phyloP scores from a whole-genome alignment of 1,139 yeast species.

The Yamadazyma oceani region DNA sequence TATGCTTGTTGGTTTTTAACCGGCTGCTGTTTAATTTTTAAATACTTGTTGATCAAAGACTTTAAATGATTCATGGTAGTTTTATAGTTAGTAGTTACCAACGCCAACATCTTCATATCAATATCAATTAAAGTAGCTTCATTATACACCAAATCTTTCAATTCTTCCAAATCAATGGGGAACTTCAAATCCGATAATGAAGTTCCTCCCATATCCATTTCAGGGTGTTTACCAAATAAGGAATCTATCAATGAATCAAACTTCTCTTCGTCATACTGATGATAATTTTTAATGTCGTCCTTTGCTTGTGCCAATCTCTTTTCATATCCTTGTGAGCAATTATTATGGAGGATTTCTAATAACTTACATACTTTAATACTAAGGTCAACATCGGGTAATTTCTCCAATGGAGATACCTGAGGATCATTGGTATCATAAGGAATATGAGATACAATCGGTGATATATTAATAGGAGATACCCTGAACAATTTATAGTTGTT shows the following conservation, averaged over 20 bases:
- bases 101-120: conserved; percentile 38
- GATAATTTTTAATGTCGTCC: conserved; percentile 24
- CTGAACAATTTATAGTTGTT: conserved; percentile 42
- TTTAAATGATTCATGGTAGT: conserved; percentile 26
- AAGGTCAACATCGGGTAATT: conserved; percentile 29
- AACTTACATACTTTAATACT: conserved; percentile 37
- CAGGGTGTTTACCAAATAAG: conserved; percentile 2
- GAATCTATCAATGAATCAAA: background rate
- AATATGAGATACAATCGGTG: conserved; percentile 39
- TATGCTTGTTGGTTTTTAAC: conserved; percentile 11
- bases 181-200: background rate
- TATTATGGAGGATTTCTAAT: conserved; percentile 35
- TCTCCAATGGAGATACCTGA: conserved; percentile 28
- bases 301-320: conserved; percentile 45
- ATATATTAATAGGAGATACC: conserved; percentile 27
- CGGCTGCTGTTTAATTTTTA: conserved; percentile 21
- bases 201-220: background rate
- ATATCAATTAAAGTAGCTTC: conserved; percentile 44
- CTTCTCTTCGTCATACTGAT: background rate
- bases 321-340: conserved; percentile 49
- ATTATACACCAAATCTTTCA: conserved; percentile 17
- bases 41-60: conserved; percentile 22
- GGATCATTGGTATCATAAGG: conserved; percentile 42
- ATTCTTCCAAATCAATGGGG: conserved; percentile 16
- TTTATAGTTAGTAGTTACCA: conserved; percentile 23